Conservation (phyloP, 2,329 filamentous ascomycete genomes). For the Ophiocordyceps camponoti-leonardi region DNA sequence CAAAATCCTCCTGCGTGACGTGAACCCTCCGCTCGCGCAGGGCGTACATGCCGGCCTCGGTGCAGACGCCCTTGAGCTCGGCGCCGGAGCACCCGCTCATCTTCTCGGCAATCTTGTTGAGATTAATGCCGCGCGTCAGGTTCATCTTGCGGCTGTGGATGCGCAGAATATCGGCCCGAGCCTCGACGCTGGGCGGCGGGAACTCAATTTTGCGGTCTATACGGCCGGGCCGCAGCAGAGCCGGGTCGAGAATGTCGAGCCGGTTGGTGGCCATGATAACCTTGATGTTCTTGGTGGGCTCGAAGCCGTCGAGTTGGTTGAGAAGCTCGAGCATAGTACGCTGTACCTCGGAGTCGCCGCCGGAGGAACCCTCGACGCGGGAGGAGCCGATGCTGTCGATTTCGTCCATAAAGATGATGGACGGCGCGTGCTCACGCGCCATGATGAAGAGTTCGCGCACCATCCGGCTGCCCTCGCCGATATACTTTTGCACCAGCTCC, state of each 20-base stretch:
- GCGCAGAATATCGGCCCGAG: constrained; percentile 88
- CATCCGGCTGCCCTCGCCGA: constrained; percentile 95
- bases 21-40: constrained; percentile 89
- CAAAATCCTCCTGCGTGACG: constrained; percentile 97
- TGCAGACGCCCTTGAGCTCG: constrained; percentile 96
- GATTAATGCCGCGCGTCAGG: constrained; percentile 87
- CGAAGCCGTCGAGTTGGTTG: constrained; percentile 96
- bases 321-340: constrained; percentile 96
- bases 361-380: constrained; percentile 86
- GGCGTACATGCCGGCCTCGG: constrained; percentile 96
- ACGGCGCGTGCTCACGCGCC: constrained; percentile 93
- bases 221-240: constrained; percentile 82
- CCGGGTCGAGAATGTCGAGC: constrained; percentile 91
- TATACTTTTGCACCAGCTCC: constrained; percentile 97
- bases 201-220: constrained; percentile 99
- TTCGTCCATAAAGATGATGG: constrained; percentile 99
- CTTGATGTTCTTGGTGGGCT: constrained; percentile 99
- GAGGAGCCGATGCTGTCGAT: constrained; percentile 98
- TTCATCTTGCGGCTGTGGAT: constrained; percentile 99
- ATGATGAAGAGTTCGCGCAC: constrained; percentile 98
- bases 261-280: constrained; percentile 99
- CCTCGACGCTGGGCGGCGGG: constrained; percentile 89
- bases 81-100: constrained; percentile 99
- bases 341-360: constrained; percentile 94
- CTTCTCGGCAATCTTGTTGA: constrained; percentile 98